Evolutionary conservation across 1,284 basidiomycete genomes (phyloP).

Genomic region (Fomitopsis pinicola): DNA sequence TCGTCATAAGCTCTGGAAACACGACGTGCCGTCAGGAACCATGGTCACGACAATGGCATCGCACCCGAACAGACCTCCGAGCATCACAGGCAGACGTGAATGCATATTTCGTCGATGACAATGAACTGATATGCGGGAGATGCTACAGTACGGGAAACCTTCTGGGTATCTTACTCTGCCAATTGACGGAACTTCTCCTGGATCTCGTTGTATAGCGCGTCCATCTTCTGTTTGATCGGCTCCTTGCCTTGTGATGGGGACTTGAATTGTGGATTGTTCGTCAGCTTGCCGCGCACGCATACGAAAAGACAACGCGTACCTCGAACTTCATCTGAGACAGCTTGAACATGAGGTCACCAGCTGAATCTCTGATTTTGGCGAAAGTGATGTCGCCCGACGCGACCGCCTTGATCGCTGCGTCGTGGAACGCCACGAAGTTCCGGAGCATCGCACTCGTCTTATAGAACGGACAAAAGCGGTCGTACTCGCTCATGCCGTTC

Average conservation of each 20-base stretch:
- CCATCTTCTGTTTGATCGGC: slow-evolving; percentile 75
- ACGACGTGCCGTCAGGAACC: no score
- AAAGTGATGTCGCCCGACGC: slow-evolving; percentile 89
- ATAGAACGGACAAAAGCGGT: slow-evolving; percentile 98
- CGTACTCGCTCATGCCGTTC: slow-evolving; percentile 98
- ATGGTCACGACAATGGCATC: background rate
- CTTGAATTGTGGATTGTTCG: slow-evolving; percentile 35
- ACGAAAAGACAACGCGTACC: slow-evolving; percentile 39
- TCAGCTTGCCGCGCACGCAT: background rate
- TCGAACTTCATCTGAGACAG: slow-evolving; percentile 99
- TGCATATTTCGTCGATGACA: background rate
- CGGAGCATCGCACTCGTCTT: slow-evolving; percentile 95
- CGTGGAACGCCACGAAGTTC: slow-evolving; percentile 95
- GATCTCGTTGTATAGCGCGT: slow-evolving; percentile 77
- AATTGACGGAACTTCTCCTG: slow-evolving; percentile 87
- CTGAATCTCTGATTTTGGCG: slow-evolving; percentile 85
- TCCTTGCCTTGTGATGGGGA: slow-evolving; percentile 85
- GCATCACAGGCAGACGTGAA: background rate
- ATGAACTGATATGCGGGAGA: background rate
- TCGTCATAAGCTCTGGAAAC: no score
- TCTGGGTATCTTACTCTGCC: slow-evolving; percentile 56
- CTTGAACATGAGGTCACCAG: slow-evolving; percentile 89
- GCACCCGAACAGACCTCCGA: background rate
- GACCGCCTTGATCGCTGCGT: slow-evolving; percentile 83
- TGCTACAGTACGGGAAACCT: background rate